Conservation (phyloP, 1,284 basidiomycete species). For the Melampsora americana region DNA sequence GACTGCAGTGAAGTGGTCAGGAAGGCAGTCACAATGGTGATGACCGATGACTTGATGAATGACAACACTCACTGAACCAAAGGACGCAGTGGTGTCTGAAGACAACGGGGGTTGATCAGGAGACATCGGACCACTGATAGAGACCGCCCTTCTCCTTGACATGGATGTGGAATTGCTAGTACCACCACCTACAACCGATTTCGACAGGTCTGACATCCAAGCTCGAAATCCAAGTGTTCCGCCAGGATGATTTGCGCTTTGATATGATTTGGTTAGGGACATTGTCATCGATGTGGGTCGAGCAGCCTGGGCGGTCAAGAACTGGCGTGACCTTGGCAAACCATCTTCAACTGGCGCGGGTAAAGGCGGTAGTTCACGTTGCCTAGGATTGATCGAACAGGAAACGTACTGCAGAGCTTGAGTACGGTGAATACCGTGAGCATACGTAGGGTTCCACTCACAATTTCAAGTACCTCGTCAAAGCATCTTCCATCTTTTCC, state of each 20-base stretch:
- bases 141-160: not conserved
- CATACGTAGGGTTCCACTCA: not conserved
- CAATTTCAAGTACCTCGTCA: slow-evolving; percentile 33
- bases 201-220: slow-evolving; percentile 23
- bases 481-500: slow-evolving; percentile 22
- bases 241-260: not conserved
- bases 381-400: slow-evolving; percentile 1
- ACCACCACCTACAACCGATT: slow-evolving; percentile 9
- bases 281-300: not conserved
- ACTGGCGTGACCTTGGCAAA: not conserved
- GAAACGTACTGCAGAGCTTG: not conserved
- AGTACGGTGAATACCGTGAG: not conserved
- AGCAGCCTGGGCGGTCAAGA: not conserved
- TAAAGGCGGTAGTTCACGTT: slow-evolving; percentile 15
- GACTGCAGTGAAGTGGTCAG: not conserved
- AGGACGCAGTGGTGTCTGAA: not conserved
- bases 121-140: not conserved
- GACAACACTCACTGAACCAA: not conserved
- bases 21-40: not conserved
- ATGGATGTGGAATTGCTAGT: not conserved
- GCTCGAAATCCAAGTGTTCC: slow-evolving; percentile 24
- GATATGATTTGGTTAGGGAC: not conserved
- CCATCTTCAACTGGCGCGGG: not conserved
- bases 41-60: not conserved
- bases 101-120: not conserved